Evolutionary conservation across 1,284 basidiomycete species (phyloP).

Genomic region (Tilletia indica): DNA sequence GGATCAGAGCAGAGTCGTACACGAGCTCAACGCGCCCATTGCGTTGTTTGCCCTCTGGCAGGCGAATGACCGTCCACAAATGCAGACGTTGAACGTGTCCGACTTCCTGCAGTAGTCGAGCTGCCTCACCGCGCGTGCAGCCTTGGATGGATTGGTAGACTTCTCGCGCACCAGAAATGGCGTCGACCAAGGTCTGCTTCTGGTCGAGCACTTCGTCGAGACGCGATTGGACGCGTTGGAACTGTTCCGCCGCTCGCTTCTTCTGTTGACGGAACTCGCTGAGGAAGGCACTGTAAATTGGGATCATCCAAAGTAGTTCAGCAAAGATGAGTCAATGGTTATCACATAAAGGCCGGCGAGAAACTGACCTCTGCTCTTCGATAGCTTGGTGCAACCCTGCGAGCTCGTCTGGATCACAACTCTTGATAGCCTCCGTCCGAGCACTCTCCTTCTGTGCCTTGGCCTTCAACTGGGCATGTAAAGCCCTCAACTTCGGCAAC

Average conservation of each 20-base stretch:
- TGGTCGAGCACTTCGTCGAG: constrained; percentile 41
- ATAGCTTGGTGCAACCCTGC: constrained; percentile 4
- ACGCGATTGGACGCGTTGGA: constrained; percentile 34
- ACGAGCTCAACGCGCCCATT: constrained; percentile 20
- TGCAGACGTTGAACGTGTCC: constrained; percentile 44
- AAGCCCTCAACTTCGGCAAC: not conserved
- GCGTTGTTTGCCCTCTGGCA: constrained; percentile 9
- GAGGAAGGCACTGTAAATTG: not conserved
- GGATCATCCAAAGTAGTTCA: not conserved
- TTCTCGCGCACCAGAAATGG: constrained; percentile 42
- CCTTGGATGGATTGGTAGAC: constrained; percentile 51
- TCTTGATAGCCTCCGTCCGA: constrained; percentile 7
- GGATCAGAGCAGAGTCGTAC: constrained; percentile 36
- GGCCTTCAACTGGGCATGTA: not conserved
- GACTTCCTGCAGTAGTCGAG: constrained; percentile 40
- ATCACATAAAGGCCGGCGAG: too few species aligned
- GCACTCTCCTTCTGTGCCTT: constrained; percentile 1
- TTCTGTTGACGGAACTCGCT: constrained; percentile 1
- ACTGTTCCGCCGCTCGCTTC: constrained; percentile 30
- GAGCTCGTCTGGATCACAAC: not conserved
- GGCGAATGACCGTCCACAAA: constrained; percentile 26
- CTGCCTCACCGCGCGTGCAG: constrained; percentile 48
- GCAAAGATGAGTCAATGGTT: not conserved
- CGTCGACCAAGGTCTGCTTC: constrained; percentile 40
- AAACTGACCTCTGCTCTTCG: constrained; percentile 9